These are phyloP conservation scores for Diaporthe vexans DNA, from an alignment of 2,329 filamentous ascomycete species.

Conservation along the genomic window DNA sequence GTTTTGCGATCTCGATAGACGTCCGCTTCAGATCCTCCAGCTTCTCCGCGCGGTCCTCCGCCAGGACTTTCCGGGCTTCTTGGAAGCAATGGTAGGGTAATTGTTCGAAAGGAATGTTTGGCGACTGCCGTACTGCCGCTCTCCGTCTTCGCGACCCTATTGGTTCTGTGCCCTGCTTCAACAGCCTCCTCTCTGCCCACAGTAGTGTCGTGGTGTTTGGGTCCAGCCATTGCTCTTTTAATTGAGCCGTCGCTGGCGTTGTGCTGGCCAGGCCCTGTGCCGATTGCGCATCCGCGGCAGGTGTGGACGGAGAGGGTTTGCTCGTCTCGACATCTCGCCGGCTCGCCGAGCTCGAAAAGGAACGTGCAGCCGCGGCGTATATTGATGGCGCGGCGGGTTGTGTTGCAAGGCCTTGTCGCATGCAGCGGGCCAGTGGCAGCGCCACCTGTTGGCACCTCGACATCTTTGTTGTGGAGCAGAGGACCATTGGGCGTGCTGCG, in stretches of 20 bases:
- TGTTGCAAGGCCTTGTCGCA: constrained; percentile 57
- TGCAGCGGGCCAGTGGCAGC: constrained; percentile 68
- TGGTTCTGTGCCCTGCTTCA: constrained; percentile 77
- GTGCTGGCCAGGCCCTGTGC: constrained; percentile 44
- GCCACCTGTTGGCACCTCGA: constrained; percentile 71
- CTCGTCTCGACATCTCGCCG: constrained; percentile 54
- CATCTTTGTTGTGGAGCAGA: constrained; percentile 57
- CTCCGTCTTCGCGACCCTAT: constrained; percentile 89
- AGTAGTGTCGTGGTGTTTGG: constrained; percentile 77
- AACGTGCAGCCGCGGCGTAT: constrained; percentile 50
- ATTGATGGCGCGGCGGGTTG: constrained; percentile 52
- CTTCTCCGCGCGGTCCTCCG: constrained; percentile 86
- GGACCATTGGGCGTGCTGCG: constrained; percentile 41
- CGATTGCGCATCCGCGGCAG: constrained; percentile 40
- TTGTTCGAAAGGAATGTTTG: constrained; percentile 88
- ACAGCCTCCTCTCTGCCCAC: constrained; percentile 75
- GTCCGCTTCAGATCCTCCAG: constrained; percentile 78
- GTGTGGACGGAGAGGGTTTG: constrained; percentile 44
- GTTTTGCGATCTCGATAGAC: constrained; percentile 75
- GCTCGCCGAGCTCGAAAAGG: constrained; percentile 54
- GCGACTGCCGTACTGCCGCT: constrained; percentile 74
- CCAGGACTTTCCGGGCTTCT: constrained; percentile 88
- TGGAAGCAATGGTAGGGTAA: constrained; percentile 98
- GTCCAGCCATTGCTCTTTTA: constrained; percentile 66
- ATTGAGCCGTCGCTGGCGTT: constrained; percentile 39